Evolutionary conservation across 805 yeast species (phyloP), one percentile per base, ranked within the genome.

Genomic region (Monosporozyma aerobia): DNA sequence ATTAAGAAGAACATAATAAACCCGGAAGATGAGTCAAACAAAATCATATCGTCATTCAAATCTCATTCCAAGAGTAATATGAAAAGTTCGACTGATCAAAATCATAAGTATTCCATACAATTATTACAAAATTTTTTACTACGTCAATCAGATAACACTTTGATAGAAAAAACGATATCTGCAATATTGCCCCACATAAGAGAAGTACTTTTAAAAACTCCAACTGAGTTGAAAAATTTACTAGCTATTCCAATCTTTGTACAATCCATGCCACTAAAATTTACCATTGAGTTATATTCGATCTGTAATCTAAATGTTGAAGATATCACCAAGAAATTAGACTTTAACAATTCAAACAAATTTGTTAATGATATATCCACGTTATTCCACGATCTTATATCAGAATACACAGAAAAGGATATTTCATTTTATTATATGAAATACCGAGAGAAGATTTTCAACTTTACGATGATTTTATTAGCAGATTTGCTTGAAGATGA

Each of bases 251-350:
- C 64, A 5, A 35, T 35, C 2, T 72, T 72, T 56, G 63, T 60
- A 44, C 59, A 57, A 11, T 48, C 63, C 8, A 39, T 70, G 10
- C 70, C 71, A 2, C 37, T 64, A 4, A 51, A 54, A 2, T 54
- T 62, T 25, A 51, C 65, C 1, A 52, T 73, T 37, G 71, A 71
- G 53, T 55, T 66, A 7, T 62, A 64, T 29, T 66, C 74, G 0
- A 62, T 71, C 1, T 68, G 66, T 50, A 53, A 54, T 27, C 39
- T 62, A 6, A 62, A 58, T 11, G 22, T 60, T 3, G 54, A 51
- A 2, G 53, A 59, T 9, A 32, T 70, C 4, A 22, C 59, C 1
- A 37, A 50, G 1, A 58, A 53, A 23, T 56, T 58, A 35, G 54
- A 57, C 2, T 50, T 58, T 50, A 62, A 60, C 32, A 58, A 57